A percentile compares a stretch with the other conserved stretches of the same genome.
phyloP scores from a whole-genome alignment of 2,329 filamentous ascomycete species.

The Colletotrichum navitas region DNA sequence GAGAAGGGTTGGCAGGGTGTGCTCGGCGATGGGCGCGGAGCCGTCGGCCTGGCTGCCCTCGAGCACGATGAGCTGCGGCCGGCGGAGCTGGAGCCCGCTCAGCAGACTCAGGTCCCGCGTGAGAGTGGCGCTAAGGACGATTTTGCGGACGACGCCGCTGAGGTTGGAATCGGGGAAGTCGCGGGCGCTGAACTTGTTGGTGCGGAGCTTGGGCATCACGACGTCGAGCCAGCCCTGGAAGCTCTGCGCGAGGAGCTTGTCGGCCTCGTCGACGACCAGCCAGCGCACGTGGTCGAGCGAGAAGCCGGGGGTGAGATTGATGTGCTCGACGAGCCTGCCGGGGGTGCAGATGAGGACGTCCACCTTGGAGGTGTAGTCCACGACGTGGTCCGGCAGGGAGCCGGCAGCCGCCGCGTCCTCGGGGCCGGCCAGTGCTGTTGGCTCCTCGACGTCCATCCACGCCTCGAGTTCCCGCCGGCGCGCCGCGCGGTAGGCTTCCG shows the following conservation, averaged over 20 bases:
- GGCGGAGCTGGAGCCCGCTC: constrained; percentile 76
- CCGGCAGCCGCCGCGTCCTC: constrained; percentile 54
- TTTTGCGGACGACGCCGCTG: constrained; percentile 77
- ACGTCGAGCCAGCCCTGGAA: constrained; percentile 91
- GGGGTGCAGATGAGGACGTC: constrained; percentile 94
- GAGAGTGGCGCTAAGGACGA: constrained; percentile 93
- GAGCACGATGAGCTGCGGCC: constrained; percentile 82
- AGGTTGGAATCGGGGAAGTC: constrained; percentile 67
- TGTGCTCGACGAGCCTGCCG: constrained; percentile 90
- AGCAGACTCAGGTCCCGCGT: constrained; percentile 87
- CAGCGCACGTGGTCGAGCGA: constrained; percentile 82
- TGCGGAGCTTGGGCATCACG: constrained; percentile 73
- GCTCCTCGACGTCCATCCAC: constrained; percentile 59
- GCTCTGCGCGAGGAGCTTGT: constrained; percentile 89
- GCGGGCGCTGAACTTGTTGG: constrained; percentile 61
- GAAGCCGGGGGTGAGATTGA: constrained; percentile 87
- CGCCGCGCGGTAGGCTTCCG: constrained; percentile 64
- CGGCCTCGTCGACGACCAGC: constrained; percentile 94
- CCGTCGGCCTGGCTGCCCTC: constrained; percentile 62
- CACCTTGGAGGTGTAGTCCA: constrained; percentile 76
- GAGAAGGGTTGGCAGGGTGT: constrained; percentile 72
- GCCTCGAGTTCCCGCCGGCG: constrained; percentile 55
- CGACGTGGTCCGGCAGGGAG: constrained; percentile 71
- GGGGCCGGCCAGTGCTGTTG: constrained; percentile 51
- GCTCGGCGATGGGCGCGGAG: constrained; percentile 59